Percentiles rank a stretch among this genome's conserved stretches.
phyloP scores from a whole-genome alignment of 345 rosid species.

The Brassica cretica region DNA sequence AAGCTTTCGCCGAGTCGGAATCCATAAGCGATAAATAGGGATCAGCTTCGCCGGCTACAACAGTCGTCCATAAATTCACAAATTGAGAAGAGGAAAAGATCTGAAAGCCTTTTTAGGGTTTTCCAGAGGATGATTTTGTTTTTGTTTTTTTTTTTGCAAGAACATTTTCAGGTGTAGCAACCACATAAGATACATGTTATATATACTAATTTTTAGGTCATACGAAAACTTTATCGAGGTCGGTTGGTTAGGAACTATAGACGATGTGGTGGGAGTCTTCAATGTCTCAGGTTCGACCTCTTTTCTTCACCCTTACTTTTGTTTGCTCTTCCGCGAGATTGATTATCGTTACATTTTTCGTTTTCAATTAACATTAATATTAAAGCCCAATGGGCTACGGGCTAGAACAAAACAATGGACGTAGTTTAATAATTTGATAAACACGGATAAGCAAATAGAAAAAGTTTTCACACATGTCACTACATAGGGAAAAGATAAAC shows the following conservation, averaged over 20 bases:
- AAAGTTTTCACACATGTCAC: too few relatives aligned
- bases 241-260: not conserved
- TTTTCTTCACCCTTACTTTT: too few relatives aligned
- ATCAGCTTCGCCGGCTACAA: slow-evolving; percentile 26
- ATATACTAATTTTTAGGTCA: not conserved
- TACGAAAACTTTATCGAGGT: rapidly evolving
- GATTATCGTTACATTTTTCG: too few relatives aligned
- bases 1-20: slow-evolving; percentile 28
- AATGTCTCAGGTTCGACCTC: too few relatives aligned
- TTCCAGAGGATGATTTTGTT: slow-evolving; percentile 18
- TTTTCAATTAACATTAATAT: too few relatives aligned
- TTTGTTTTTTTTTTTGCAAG: not conserved
- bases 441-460: too few relatives aligned
- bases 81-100: slow-evolving; percentile 18
- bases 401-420: too few relatives aligned
- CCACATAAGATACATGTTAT: not conserved
- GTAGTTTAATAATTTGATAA: too few relatives aligned
- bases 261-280: not conserved
- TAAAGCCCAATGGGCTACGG: too few relatives aligned
- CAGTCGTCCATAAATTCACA: slow-evolving; percentile 28
- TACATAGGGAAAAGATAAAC: too few relatives aligned
- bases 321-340: too few relatives aligned
- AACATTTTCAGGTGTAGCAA: slow-evolving; percentile 4
- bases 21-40: slow-evolving; percentile 20
- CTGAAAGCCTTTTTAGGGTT: slow-evolving; percentile 35